Base-by-base conservation (phyloP, 2,329 filamentous ascomycete species). In the Aspergillus thermomutatus region DNA sequence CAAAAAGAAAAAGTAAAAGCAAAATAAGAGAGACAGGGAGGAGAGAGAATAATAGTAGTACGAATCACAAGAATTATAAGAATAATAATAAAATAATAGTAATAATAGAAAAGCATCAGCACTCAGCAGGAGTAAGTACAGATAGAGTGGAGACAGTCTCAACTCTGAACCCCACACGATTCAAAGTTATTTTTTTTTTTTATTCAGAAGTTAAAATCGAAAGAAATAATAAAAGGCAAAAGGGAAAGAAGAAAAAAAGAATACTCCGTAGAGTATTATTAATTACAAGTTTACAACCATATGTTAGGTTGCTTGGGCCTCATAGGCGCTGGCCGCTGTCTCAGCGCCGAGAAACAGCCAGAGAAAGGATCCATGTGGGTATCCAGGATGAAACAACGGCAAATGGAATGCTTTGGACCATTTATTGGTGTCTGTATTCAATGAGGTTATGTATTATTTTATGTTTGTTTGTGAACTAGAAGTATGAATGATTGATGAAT, bases 91-190 rank as follows among this genome's bases (percentile, higher is more conserved):
- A 56, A 50, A 48, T 50, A 40, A 50, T 47, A 47, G 37, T 45
- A 27, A 31, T 25, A 54, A 52, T 54, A 46, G 51, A 43, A 60
- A 56, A 54, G 51, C 54, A 52, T 46, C 48, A 53, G 40, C 34
- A 49, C 50, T 46, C 48, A 53, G 40, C 34, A 49, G 50, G 53
- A 61, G 57, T 17, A 45, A 63, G 53, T 53, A 58, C 53, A 63
- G 57, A 58, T 57, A 55, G 55, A 56, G 59, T 56, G 57, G 61
- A 61, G 43, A 55, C 49, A 45, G 52, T 53, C 53, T 55, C 52
- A 60, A 63, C 54, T 61, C 57, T 61, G 59, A 53, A 59, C 61
- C 56, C 61, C 61, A 64, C 61, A 48, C 40, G 57, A 54, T 57
- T 53, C 43, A 46, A 53, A 50, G 40, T 55, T 54, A 50, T 56